Evolutionary conservation across 2,329 filamentous ascomycete genomes (phyloP).

Genomic region (Aspergillus novoparasiticus): DNA sequence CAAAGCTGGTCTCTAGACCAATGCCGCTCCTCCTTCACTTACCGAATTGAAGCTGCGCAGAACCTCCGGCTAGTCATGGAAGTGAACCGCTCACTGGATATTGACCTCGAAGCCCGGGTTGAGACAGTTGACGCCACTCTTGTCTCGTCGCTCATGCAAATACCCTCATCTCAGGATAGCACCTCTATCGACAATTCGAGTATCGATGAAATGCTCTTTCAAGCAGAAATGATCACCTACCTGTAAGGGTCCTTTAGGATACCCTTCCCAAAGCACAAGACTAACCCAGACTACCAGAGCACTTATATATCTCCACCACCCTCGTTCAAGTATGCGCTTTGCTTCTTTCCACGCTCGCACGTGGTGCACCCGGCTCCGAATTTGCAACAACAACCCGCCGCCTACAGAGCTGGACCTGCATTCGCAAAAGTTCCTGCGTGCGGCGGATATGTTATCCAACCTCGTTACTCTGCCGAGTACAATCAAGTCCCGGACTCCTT

Average conservation of each 20-base stretch:
- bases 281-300: slow-evolving; percentile 26
- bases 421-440: slow-evolving; percentile 75
- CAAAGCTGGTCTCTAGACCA: slow-evolving; percentile 66
- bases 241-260: slow-evolving; percentile 16
- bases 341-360: slow-evolving; percentile 23
- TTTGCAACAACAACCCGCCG: neutral
- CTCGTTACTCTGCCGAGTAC: slow-evolving; percentile 60
- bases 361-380: slow-evolving; percentile 20
- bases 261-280: neutral
- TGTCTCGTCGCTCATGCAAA: slow-evolving; percentile 66
- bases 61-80: slow-evolving; percentile 72
- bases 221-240: slow-evolving; percentile 35
- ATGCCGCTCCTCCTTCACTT: slow-evolving; percentile 75
- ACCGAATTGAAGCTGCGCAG: slow-evolving; percentile 73
- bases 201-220: slow-evolving; percentile 62
- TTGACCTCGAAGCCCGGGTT: slow-evolving; percentile 30
- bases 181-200: slow-evolving; percentile 63
- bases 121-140: slow-evolving; percentile 59
- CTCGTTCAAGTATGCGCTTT: slow-evolving; percentile 64
- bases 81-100: slow-evolving; percentile 25
- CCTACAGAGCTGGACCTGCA: slow-evolving; percentile 47
- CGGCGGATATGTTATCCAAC: slow-evolving; percentile 73
- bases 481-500: slow-evolving; percentile 70
- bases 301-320: slow-evolving; percentile 72
- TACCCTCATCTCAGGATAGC: slow-evolving; percentile 68